A percentile compares a stretch with the other conserved stretches of the same genome.
Evolutionary conservation across 805 yeast species (phyloP).

Genomic region (Candida silvicultrix): DNA sequence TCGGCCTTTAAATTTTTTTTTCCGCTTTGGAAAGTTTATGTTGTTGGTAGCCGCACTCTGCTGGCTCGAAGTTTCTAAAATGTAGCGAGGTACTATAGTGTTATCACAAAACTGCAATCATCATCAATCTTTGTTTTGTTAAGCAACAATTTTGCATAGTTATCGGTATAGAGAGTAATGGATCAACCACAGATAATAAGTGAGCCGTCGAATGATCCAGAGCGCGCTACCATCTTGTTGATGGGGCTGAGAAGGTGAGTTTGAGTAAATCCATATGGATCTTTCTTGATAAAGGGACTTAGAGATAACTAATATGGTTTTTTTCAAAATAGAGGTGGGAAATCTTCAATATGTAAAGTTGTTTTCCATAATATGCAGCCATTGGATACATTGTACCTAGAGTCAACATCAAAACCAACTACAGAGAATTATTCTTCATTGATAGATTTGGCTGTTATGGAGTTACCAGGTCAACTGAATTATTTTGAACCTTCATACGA

Average conservation of each 20-base stretch:
- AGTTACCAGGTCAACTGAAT: constrained; percentile 89
- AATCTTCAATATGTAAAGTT: constrained; percentile 92
- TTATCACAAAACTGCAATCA: not conserved
- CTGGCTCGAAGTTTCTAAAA: not conserved
- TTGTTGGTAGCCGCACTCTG: not conserved
- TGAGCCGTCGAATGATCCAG: constrained; percentile 40
- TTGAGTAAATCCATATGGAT: no score
- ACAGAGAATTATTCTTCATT: constrained; percentile 78
- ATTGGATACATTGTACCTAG: constrained; percentile 82
- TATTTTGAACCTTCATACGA: constrained; percentile 83
- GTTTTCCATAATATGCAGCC: constrained; percentile 97
- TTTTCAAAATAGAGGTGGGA: constrained; percentile 51
- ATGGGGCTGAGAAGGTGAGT: constrained; percentile 76
- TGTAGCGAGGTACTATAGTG: not conserved
- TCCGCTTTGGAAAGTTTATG: no score
- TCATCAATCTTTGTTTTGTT: no score
- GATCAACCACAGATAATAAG: constrained; percentile 3
- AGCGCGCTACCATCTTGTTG: constrained; percentile 67
- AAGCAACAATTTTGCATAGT: no score
- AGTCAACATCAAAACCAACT: constrained; percentile 85
- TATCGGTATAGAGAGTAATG: no score
- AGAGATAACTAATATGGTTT: not conserved
- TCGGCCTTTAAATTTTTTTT: not conserved
- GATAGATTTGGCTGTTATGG: constrained; percentile 85
- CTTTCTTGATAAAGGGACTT: no score